Conservation (phyloP, 805 yeast species). For the Ascoidea tarda region DNA sequence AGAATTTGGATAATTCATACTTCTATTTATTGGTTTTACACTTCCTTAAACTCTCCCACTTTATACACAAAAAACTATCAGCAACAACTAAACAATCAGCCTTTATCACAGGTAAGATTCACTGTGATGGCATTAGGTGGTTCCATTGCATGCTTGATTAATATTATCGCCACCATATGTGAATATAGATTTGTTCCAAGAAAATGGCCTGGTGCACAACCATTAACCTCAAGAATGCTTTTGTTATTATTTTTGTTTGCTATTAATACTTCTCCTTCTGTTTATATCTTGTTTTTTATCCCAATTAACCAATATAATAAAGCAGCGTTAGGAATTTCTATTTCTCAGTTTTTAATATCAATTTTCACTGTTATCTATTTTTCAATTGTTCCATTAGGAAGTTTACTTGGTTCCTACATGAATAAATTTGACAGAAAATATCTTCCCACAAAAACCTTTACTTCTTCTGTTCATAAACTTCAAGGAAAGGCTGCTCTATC, state of each 20-base stretch:
- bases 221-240: constrained; percentile 32
- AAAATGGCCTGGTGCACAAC: constrained; percentile 58
- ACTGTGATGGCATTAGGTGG: constrained; percentile 61
- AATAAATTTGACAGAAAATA: constrained; percentile 22
- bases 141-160: constrained; percentile 39
- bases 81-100: constrained; percentile 40
- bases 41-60: constrained; percentile 52
- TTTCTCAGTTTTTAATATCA: constrained; percentile 43
- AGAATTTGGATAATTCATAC: constrained; percentile 71
- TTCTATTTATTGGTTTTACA: constrained; percentile 65
- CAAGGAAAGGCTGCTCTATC: constrained; percentile 40
- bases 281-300: constrained; percentile 28
- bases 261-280: constrained; percentile 33
- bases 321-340: constrained; percentile 29
- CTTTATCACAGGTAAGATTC: constrained; percentile 38
- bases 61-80: constrained; percentile 47
- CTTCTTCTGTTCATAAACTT: constrained; percentile 41
- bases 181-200: constrained; percentile 60
- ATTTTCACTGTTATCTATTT: constrained; percentile 38
- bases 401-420: constrained; percentile 30
- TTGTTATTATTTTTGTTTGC: constrained; percentile 27
- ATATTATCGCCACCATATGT: constrained; percentile 37
- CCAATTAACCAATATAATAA: constrained; percentile 21
- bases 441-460: constrained; percentile 42
- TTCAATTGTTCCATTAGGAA: constrained; percentile 48